phyloP scores from a whole-genome alignment of 306 rosid genomes.

The Sicyos baderoa region DNA sequence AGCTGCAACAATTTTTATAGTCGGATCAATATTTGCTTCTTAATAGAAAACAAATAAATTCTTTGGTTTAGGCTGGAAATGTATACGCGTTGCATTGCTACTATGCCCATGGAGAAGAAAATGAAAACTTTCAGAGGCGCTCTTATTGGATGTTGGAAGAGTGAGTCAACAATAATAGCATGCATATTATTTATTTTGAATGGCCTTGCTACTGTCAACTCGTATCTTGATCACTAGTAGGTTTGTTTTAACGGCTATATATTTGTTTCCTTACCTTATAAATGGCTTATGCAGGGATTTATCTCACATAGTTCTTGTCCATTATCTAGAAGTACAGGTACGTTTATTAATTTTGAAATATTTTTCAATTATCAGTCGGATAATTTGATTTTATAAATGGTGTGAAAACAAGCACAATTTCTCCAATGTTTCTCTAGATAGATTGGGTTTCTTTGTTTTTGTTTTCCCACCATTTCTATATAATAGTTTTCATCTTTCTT shows the following conservation, averaged over 20 bases:
- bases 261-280: slow-evolving; percentile 18
- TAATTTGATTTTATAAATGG: too few relatives aligned
- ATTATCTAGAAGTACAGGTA: slow-evolving; percentile 75
- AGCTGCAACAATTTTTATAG: neutral
- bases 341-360: neutral
- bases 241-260: neutral
- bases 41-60: slow-evolving; percentile 17
- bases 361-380: neutral
- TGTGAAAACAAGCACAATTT: too few relatives aligned
- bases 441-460: too few relatives aligned
- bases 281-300: slow-evolving; percentile 51
- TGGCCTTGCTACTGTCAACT: neutral
- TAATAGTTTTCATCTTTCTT: too few relatives aligned
- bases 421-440: too few relatives aligned
- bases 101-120: slow-evolving; percentile 84
- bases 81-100: slow-evolving; percentile 78
- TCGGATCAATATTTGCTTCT: neutral
- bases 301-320: slow-evolving; percentile 82
- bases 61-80: slow-evolving; percentile 55
- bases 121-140: slow-evolving; percentile 74
- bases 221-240: neutral
- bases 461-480: too few relatives aligned
- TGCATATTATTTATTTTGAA: slow-evolving; percentile 4
- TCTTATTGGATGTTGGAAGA: slow-evolving; percentile 91
- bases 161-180: slow-evolving; percentile 40